Conservation (phyloP, 257 asterid species). For the Scutellaria galericulata region DNA sequence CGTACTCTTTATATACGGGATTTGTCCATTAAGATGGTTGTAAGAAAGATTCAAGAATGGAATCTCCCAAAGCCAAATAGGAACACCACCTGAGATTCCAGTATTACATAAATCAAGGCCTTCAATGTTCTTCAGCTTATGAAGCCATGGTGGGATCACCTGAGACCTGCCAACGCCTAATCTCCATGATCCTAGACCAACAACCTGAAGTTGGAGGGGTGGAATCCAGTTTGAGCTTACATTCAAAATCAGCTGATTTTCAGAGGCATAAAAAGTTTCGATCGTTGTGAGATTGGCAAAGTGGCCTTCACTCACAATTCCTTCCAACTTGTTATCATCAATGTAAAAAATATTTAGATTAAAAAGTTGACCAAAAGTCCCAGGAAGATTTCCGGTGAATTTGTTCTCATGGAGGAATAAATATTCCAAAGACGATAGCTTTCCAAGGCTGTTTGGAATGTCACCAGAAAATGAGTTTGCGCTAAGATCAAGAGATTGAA, state of each 20-base stretch:
- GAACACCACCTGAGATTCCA: constrained; percentile 2
- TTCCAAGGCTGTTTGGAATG: not conserved
- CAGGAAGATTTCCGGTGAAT: constrained; percentile 10
- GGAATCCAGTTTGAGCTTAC: constrained; percentile 15
- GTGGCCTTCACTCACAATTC: constrained; percentile 12
- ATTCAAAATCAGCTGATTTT: not conserved
- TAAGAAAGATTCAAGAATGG: not conserved
- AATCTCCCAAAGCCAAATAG: constrained; percentile 8
- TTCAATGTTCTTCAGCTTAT: not conserved
- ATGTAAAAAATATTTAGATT: not conserved
- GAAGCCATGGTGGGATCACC: not conserved
- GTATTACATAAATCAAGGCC: not conserved
- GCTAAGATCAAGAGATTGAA: not conserved
- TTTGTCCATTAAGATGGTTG: not conserved
- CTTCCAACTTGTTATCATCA: constrained; percentile 6
- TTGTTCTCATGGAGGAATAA: not conserved
- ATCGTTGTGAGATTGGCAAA: not conserved
- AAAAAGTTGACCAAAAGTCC: constrained; percentile 8
- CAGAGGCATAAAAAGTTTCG: not conserved
- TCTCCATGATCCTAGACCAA: not conserved
- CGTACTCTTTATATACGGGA: not conserved
- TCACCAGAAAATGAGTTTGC: not conserved
- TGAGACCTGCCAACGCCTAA: not conserved
- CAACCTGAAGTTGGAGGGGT: not conserved
- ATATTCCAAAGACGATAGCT: not conserved